Evolutionary conservation across 345 rosid genomes (phyloP).

Genomic region (Populus nigra): DNA sequence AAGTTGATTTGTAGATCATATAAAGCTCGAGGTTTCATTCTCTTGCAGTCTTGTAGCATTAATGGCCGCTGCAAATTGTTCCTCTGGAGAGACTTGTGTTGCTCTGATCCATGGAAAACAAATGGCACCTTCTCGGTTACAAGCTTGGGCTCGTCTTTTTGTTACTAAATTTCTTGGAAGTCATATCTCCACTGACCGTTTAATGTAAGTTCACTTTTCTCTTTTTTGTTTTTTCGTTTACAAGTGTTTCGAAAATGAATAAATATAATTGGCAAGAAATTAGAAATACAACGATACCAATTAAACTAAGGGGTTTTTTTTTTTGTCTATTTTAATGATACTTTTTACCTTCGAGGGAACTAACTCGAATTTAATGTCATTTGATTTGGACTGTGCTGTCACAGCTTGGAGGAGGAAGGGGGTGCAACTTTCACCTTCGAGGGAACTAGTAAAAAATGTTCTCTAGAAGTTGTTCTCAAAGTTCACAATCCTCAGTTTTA

Average conservation of each 20-base stretch:
- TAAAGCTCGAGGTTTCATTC: no score
- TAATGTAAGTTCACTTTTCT: no score
- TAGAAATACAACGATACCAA: no score
- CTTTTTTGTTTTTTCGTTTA: neutral
- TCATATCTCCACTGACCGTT: constrained; percentile 55
- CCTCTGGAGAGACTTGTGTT: no score
- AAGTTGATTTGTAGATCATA: no score
- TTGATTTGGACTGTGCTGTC: neutral
- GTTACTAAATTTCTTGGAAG: constrained; percentile 58
- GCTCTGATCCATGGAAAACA: constrained; percentile 46
- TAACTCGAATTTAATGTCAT: neutral
- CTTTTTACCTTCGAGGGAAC: no score
- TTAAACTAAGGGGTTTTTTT: neutral
- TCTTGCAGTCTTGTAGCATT: no score
- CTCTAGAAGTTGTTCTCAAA: constrained; percentile 44
- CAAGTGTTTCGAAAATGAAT: no score
- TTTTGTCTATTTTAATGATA: neutral
- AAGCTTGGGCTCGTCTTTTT: constrained; percentile 61
- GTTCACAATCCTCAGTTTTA: constrained; percentile 74
- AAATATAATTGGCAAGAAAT: no score
- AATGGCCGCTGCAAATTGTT: no score
- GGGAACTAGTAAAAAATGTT: constrained; percentile 40
- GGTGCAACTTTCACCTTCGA: constrained; percentile 62
- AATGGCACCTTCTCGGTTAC: constrained; percentile 62
- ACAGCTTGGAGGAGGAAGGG: constrained; percentile 69